phyloP scores from a whole-genome alignment of 1,284 basidiomycete genomes.

The Hypsizygus ulmarius region DNA sequence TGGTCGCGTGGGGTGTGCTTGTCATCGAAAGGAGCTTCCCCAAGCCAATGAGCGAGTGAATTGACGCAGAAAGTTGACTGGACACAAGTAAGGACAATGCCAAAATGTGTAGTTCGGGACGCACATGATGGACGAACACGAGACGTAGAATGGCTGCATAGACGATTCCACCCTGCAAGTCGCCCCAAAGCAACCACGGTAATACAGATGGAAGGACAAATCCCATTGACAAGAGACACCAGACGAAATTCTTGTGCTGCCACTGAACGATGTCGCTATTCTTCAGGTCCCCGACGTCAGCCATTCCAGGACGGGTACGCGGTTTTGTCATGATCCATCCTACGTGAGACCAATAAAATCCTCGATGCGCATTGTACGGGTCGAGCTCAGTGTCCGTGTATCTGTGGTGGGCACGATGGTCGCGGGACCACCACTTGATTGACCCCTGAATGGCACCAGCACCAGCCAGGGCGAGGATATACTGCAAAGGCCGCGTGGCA shows the following conservation, averaged over 20 bases:
- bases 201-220: conserved; percentile 75
- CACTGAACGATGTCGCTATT: conserved; percentile 78
- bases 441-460: conserved; percentile 89
- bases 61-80: conserved; percentile 95
- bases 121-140: conserved; percentile 85
- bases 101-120: conserved; percentile 28
- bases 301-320: conserved; percentile 81
- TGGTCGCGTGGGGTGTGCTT: conserved; percentile 93
- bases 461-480: conserved; percentile 74
- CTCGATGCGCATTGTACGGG: conserved; percentile 89
- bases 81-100: background rate
- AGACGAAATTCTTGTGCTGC: conserved; percentile 84
- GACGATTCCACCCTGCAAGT: conserved; percentile 81
- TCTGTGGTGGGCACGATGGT: conserved; percentile 90
- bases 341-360: conserved; percentile 77
- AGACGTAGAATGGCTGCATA: conserved; percentile 85
- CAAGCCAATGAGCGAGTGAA: conserved; percentile 93
- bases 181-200: conserved; percentile 81
- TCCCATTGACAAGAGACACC: conserved; percentile 70
- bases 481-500: conserved; percentile 79
- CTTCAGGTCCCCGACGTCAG: conserved; percentile 83
- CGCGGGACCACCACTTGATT: conserved; percentile 94
- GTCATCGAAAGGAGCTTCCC: conserved; percentile 90
- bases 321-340: conserved; percentile 96
- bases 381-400: conserved; percentile 96